Base-by-base conservation (phyloP, 164 flowering plant genomes). In the Nelumbo lutea region DNA sequence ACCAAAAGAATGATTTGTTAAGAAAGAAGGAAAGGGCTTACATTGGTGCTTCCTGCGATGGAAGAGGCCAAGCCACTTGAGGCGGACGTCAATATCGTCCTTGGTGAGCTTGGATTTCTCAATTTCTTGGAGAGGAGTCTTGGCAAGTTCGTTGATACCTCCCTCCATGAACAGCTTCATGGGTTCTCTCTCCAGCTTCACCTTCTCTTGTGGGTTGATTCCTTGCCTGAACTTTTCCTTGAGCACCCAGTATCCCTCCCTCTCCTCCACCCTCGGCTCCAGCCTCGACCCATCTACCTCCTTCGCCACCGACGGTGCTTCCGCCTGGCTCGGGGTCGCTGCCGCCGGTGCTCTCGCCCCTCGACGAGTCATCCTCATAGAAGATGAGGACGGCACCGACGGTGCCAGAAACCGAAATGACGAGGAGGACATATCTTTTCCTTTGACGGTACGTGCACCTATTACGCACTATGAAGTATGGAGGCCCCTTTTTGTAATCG, bases 1-100 rank as follows among this genome's bases (percentile, higher is more conserved):
- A 27, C 27, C 27, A 27, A 27, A 27, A 27, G 27, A 27, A 27
- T 27, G 27, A 27, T 27, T 27, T 27, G 27, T 27, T 27, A 27
- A 27, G 27, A 46, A 5, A 9, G 27, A 3, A 50, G 40, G 10
- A 9, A 39, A 4, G 6, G 65, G 67, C 91, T 82, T 80, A 94
- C 97, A 95, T 0, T 91, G 97, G 76, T 94, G 92, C 75, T 95
- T 95, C 64, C 97, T 84, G 57, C 97, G 74, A 61, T 91, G 97
- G 69, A 95, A 95, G 61, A 95, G 82, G 6, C 96, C 98, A 62
- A 95, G 89, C 98, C 98, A 95, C 75, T 95, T 95, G 76, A 95
- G 91, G 40, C 98, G 81, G 13, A 88, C 90, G 71, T 91, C 97
- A 72, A 91, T 78, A 73, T 95, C 97, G 74, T 90, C 92, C 70